phyloP scores from a whole-genome alignment of 371 early-diverging fungal species.

The Apophysomyces variabilis region DNA sequence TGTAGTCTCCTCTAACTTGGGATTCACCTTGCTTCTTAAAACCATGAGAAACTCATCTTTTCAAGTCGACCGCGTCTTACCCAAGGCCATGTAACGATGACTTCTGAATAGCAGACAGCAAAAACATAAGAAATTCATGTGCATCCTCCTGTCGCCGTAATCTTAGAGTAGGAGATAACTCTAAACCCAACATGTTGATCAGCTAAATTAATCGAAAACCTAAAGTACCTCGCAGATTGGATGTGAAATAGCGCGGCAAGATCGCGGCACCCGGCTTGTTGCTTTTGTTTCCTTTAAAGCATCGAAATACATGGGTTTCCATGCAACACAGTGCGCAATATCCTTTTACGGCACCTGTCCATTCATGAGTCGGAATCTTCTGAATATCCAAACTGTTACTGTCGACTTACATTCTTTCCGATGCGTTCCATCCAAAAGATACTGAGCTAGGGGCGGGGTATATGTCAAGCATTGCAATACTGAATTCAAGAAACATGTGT shows the following conservation, averaged over 20 bases:
- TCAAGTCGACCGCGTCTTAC: conserved; percentile 22
- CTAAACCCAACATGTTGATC: conserved; percentile 21
- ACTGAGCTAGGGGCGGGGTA: conserved; percentile 84
- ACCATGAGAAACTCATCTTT: conserved; percentile 16
- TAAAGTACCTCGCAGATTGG: conserved; percentile 63
- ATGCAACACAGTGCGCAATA: conserved; percentile 71
- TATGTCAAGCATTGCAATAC: conserved; percentile 91
- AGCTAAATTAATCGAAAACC: background rate
- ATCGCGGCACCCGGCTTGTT: conserved; percentile 51
- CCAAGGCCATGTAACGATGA: conserved; percentile 24
- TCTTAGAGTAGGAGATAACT: conserved; percentile 77
- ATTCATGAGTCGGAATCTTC: background rate
- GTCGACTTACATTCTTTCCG: conserved; percentile 49
- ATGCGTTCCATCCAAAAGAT: conserved; percentile 66
- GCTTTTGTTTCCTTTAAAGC: conserved; percentile 48
- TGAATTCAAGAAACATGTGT: conserved; percentile 96
- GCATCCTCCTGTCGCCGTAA: conserved; percentile 90
- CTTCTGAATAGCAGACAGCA: conserved; percentile 65
- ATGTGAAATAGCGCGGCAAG: conserved; percentile 73
- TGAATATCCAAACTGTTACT: background rate
- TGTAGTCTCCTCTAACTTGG: conserved; percentile 75
- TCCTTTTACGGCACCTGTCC: conserved; percentile 48
- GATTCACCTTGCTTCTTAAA: conserved; percentile 60
- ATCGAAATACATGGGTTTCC: conserved; percentile 55
- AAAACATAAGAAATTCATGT: conserved; percentile 84